A percentile compares a stretch with the other conserved stretches of the same genome.
Conservation (phyloP, 75 land plant species). For the Sequoia sempervirens region DNA sequence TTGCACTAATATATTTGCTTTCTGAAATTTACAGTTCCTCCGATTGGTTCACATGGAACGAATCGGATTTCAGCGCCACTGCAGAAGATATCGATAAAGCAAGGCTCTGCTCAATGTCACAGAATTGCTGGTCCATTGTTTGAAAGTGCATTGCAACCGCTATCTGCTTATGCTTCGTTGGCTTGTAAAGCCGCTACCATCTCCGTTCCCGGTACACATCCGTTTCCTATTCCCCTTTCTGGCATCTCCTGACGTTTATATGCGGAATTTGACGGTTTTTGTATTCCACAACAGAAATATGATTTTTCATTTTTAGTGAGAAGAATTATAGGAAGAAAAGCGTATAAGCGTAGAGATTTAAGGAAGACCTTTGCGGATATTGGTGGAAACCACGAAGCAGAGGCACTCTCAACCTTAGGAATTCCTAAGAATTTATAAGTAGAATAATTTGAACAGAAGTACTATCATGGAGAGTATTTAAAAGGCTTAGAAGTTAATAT, state of each 20-base stretch:
- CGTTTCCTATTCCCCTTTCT: background rate
- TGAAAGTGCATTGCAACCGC: background rate
- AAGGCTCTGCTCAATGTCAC: background rate
- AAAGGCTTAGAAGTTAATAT: too few species aligned
- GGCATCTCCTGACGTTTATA: too few species aligned
- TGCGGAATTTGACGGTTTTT: background rate
- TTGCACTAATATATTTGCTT: background rate
- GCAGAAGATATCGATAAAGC: background rate
- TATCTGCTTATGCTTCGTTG: background rate
- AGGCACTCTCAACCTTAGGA: background rate
- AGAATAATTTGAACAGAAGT: too few species aligned
- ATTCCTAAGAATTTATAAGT: too few species aligned
- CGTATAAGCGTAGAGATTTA: background rate
- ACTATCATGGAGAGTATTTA: too few species aligned
- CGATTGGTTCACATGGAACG: background rate
- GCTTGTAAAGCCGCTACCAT: constrained; percentile 1
- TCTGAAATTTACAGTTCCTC: background rate
- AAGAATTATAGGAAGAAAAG: background rate
- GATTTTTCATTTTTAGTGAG: background rate
- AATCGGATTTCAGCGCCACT: background rate
- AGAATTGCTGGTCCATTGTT: too few species aligned
- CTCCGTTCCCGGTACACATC: background rate
- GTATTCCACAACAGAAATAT: background rate
- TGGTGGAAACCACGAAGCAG: background rate
- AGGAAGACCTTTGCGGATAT: background rate